Evolutionary conservation across 139 green algal genomes (phyloP), one percentile per base, ranked within the genome.

Genomic region (Klebsormidium nitens): DNA sequence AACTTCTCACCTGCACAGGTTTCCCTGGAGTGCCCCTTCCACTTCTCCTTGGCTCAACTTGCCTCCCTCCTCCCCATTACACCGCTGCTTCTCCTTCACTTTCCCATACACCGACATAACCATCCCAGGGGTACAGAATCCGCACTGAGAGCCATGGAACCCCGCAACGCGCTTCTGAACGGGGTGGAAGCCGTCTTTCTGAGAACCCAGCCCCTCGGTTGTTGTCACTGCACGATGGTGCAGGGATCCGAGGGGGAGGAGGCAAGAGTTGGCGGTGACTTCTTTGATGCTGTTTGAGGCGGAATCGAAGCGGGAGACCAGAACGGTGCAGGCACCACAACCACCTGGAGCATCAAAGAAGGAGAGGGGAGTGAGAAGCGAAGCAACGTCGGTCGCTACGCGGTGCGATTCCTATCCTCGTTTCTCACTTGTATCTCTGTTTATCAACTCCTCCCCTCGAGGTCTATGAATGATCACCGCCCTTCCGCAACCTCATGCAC

Each of bases 41-140:
- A n/a, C n/a, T n/a, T n/a, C n/a, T n/a, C n/a, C n/a, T n/a, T n/a
- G n/a, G n/a, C n/a, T n/a, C n/a, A n/a, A n/a, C n/a, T n/a, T n/a
- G n/a, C n/a, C n/a, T n/a, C n/a, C n/a, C n/a, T n/a, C n/a, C n/a
- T n/a, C n/a, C n/a, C n/a, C n/a, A n/a, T n/a, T n/a, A n/a, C n/a
- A n/a, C n/a, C n/a, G n/a, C n/a, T n/a, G n/a, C n/a, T n/a, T n/a
- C n/a, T n/a, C n/a, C n/a, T n/a, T n/a, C n/a, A 52, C 44, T 52
- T 52, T 11, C 17, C 28, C 59, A 14, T 14, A 26, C 35, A 50
- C 19, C 14, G 6, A 35, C n/a, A n/a, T 69, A 0, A 84, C 78
- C 32, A 92, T 78, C n/a, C 85, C 88, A 23, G 88, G 87, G 0
- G 87, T 90, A 81, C 88, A 94, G 81, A 85, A 91, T 35, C 88